A percentile compares a stretch with the other conserved stretches of the same genome.
Evolutionary conservation across 768 basidiomycete species (phyloP).

Genomic region (Boletus reticuloceps): DNA sequence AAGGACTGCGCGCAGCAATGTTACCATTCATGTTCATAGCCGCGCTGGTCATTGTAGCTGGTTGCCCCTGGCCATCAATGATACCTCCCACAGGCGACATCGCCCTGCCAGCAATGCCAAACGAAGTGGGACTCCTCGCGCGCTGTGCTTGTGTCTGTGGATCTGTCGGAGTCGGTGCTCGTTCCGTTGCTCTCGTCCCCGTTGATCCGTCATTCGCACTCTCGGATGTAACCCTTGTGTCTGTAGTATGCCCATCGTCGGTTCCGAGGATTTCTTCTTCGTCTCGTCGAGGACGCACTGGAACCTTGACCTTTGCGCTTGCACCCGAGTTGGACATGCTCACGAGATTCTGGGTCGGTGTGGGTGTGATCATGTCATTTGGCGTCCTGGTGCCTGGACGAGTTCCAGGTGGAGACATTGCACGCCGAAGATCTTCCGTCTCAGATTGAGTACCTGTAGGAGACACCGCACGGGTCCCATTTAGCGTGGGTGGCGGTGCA

Average conservation of each 20-base stretch:
- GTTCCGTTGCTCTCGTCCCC: conserved; percentile 35
- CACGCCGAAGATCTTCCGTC: conserved; percentile 58
- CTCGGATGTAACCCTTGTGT: conserved; percentile 47
- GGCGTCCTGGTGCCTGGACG: conserved; percentile 41
- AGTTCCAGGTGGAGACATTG: conserved; percentile 58
- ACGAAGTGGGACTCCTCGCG: conserved; percentile 60
- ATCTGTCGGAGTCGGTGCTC: conserved; percentile 55
- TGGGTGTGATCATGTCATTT: conserved; percentile 19
- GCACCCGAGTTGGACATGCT: conserved; percentile 4
- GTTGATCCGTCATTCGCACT: conserved; percentile 26
- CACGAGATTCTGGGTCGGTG: conserved; percentile 9
- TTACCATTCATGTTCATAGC: conserved; percentile 51
- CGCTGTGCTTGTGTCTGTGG: conserved; percentile 30
- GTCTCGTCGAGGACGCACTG: conserved; percentile 47
- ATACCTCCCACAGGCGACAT: conserved; percentile 53
- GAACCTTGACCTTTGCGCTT: conserved; percentile 50
- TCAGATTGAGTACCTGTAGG: conserved; percentile 51
- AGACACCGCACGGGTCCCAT: conserved; percentile 59
- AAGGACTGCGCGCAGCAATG: conserved; percentile 51
- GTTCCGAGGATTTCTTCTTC: conserved; percentile 38
- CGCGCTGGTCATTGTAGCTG: conserved; percentile 53
- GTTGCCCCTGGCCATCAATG: conserved; percentile 20
- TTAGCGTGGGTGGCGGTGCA: conserved; percentile 29
- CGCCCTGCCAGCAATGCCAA: conserved; percentile 45
- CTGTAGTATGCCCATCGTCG: conserved; percentile 52